Base-by-base conservation (phyloP, 2,329 filamentous ascomycete species). In the Epichloe elymi region DNA sequence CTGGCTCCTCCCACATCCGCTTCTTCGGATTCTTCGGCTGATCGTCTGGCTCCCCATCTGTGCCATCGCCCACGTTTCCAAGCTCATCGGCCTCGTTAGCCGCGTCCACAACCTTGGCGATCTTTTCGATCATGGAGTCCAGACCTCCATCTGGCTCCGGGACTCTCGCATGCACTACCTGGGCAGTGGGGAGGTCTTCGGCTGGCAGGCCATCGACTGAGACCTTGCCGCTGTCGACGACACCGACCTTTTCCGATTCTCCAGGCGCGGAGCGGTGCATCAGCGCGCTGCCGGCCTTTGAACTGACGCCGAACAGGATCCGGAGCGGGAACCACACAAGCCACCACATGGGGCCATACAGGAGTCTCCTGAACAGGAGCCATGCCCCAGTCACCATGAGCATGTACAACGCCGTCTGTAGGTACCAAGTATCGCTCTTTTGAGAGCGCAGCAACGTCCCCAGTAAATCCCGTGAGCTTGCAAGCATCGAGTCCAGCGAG, bases 401-500 rank as follows among this genome's bases (percentile, higher is more conserved):
- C 59, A 96, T 75, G 64, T 90, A 94, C 57, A 97, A 82, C 2
- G 90, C 82, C 38, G 87, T 94, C 68, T 93, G 86, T 36, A 98
- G 78, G 65, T 98, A 98, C 93, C 93, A 98, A 2, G 90, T 96
- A 64, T 98, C 93, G 57, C 85, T 93, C 74, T 98, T 98, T 64
- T 94, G 88, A 56, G 87, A 93, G 54, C 81, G 80, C 45, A 97
- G 71, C 44, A 98, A 73, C 17, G 87, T 88, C 6, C 81, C 80
- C 7, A 96, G 78, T 17, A 98, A 73, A 51, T 82, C 83, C 56
- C 80, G 78, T 44, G 86, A 90, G 51, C 79, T 85, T 3, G 79
- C 74, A 38, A 98, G 75, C 62, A 96, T 76, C 12, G 79, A 79
- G 59, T 91, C 88, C 5, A 97, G 78, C 47, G 82, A 81, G 19